A percentile compares a stretch with the other conserved stretches of the same genome.
Conservation (phyloP, 495 filamentous ascomycete species). For the Xylaria flabelliformis region DNA sequence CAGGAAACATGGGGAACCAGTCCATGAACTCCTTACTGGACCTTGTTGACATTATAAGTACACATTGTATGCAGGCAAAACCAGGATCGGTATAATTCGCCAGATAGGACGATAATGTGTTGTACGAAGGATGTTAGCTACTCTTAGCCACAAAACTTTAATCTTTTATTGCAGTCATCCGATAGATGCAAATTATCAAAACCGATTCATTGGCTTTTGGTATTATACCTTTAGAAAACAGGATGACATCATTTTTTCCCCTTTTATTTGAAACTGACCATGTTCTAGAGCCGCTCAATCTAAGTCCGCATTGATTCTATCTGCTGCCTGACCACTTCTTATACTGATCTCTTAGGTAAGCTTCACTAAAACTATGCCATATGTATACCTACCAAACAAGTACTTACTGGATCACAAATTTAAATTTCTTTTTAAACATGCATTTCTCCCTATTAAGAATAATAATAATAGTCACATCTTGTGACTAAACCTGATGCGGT, state of each 20-base stretch:
- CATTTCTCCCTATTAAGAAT: not conserved
- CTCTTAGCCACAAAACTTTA: not conserved
- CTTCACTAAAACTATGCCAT: too few species aligned
- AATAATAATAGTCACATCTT: not conserved
- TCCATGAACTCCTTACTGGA: not conserved
- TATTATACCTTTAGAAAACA: not conserved
- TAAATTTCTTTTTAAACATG: not conserved
- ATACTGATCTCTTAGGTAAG: too few species aligned
- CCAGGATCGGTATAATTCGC: not conserved
- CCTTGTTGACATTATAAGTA: not conserved
- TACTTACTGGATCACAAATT: not conserved
- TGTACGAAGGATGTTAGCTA: not conserved
- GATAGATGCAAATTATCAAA: not conserved
- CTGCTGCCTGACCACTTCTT: too few species aligned
- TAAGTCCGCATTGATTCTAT: not conserved
- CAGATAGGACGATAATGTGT: not conserved
- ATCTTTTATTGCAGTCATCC: not conserved
- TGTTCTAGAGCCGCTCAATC: not conserved
- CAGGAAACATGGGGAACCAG: not conserved
- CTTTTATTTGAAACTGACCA: too few species aligned
- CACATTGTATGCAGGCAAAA: not conserved
- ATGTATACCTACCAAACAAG: not conserved
- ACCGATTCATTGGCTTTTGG: not conserved
- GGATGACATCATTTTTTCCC: too few species aligned
- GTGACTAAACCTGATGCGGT: not conserved